A percentile compares a stretch with the other conserved stretches of the same genome.
phyloP scores from a whole-genome alignment of 805 yeast species.

The Schwanniomyces occidentalis region DNA sequence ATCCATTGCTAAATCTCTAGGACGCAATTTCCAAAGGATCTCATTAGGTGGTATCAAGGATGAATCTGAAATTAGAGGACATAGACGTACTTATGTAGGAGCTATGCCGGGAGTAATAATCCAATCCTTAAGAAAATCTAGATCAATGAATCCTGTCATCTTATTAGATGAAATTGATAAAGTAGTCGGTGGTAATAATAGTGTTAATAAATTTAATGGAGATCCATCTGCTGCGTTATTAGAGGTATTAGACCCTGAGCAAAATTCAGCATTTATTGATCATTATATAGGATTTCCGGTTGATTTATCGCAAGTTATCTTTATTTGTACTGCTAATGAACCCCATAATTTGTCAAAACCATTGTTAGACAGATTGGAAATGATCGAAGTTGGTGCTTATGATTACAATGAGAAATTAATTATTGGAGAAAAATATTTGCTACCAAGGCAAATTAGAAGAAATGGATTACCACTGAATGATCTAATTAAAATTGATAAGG shows the following conservation, averaged over 20 bases:
- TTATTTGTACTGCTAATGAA: conserved; percentile 85
- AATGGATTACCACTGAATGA: conserved; percentile 55
- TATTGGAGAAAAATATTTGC: conserved; percentile 65
- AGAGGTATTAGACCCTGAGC: conserved; percentile 91
- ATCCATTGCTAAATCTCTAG: conserved; percentile 73
- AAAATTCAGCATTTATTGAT: conserved; percentile 72
- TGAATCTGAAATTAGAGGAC: conserved; percentile 89
- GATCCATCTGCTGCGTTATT: conserved; percentile 89
- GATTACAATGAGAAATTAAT: conserved; percentile 73
- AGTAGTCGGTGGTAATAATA: conserved; percentile 54
- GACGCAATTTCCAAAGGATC: conserved; percentile 73
- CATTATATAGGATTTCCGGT: conserved; percentile 85
- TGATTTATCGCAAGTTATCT: conserved; percentile 76
- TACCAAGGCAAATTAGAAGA: conserved; percentile 72
- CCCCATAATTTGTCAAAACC: conserved; percentile 72
- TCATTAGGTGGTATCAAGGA: conserved; percentile 88
- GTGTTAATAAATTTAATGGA: conserved; percentile 57
- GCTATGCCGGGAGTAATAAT: conserved; percentile 86
- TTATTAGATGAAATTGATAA: conserved; percentile 86
- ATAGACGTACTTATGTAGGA: conserved; percentile 87
- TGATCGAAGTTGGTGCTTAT: conserved; percentile 76
- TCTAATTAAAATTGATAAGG: conserved; percentile 48
- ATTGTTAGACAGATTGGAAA: conserved; percentile 80
- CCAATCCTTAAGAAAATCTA: conserved; percentile 73
- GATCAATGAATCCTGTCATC: conserved; percentile 80